Conservation (phyloP, 352 stramenopile species). For the Phytophthora sojae region DNA sequence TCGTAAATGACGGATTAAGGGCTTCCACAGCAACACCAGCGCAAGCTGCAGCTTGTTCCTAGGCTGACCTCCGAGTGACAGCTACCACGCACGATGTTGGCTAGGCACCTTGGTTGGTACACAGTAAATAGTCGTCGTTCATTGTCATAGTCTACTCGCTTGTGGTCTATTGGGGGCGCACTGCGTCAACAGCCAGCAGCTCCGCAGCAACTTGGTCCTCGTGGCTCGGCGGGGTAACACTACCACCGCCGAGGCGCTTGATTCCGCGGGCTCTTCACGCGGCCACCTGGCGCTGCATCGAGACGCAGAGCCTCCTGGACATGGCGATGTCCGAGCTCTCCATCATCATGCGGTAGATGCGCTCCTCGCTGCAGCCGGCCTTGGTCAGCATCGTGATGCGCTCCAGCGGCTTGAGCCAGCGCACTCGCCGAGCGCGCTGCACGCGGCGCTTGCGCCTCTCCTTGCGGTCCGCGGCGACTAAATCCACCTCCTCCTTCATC, state of each 20-base stretch:
- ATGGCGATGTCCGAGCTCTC: constrained; percentile 90
- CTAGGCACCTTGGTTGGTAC: too few species aligned
- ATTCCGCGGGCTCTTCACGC: background rate
- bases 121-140: too few species aligned
- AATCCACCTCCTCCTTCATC: constrained; percentile 12
- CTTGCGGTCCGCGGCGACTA: background rate
- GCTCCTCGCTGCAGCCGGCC: constrained; percentile 55
- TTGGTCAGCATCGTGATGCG: constrained; percentile 58
- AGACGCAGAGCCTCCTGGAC: constrained; percentile 49
- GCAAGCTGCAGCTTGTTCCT: too few species aligned
- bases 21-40: too few species aligned
- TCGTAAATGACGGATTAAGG: too few species aligned
- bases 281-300: background rate
- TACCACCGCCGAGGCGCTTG: background rate
- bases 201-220: background rate
- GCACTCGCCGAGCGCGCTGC: constrained; percentile 36
- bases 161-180: too few species aligned
- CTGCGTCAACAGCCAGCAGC: background rate
- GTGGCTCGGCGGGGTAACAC: background rate
- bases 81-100: too few species aligned
- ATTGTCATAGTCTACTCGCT: too few species aligned
- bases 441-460: constrained; percentile 26
- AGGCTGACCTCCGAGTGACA: too few species aligned
- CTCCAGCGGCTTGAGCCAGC: constrained; percentile 69
- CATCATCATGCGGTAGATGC: constrained; percentile 91